Conservation (phyloP, 2,329 filamentous ascomycete species). For the Talaromyces sp. region DNA sequence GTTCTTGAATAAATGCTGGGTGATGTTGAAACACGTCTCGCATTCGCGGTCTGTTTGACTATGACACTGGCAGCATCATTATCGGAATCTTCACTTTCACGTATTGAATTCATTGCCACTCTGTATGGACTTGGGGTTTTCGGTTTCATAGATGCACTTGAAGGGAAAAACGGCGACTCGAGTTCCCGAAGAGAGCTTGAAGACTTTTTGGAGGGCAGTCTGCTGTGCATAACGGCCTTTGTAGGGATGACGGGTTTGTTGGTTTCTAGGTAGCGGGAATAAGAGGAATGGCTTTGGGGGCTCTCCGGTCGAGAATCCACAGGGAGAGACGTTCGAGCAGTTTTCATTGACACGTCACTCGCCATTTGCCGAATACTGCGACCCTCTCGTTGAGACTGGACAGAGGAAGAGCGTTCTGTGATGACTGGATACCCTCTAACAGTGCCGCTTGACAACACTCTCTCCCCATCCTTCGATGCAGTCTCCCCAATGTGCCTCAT, state of each 20-base stretch:
- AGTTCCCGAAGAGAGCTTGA: constrained; percentile 7
- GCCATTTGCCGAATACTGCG: constrained; percentile 27
- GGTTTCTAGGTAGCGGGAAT: constrained; percentile 5
- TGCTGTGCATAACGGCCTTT: constrained; percentile 1
- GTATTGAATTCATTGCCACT: constrained; percentile 14
- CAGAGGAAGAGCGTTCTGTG: constrained; percentile 24
- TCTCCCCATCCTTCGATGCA: constrained; percentile 15
- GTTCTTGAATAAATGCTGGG: constrained; percentile 42
- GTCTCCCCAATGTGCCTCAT: constrained; percentile 34
- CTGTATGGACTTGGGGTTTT: constrained; percentile 19
- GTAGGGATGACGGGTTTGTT: constrained; percentile 15
- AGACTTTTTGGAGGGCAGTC: constrained; percentile 13
- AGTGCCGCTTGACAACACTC: constrained; percentile 22
- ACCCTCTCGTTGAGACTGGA: constrained; percentile 19
- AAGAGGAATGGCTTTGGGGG: constrained; percentile 6
- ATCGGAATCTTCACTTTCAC: constrained; percentile 14
- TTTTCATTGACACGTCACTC: constrained; percentile 26
- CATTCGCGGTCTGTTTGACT: constrained; percentile 3
- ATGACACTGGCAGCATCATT: constrained; percentile 20
- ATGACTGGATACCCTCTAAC: constrained; percentile 27
- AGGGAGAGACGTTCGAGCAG: constrained; percentile 26
- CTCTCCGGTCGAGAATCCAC: constrained; percentile 15
- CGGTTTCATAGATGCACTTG: constrained; percentile 14
- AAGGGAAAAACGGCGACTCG: constrained; percentile 18
- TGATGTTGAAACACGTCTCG: constrained; percentile 20